These are phyloP conservation scores for Chaetomidium leptoderma DNA, from an alignment of 495 filamentous ascomycete species.

Conservation along the genomic window DNA sequence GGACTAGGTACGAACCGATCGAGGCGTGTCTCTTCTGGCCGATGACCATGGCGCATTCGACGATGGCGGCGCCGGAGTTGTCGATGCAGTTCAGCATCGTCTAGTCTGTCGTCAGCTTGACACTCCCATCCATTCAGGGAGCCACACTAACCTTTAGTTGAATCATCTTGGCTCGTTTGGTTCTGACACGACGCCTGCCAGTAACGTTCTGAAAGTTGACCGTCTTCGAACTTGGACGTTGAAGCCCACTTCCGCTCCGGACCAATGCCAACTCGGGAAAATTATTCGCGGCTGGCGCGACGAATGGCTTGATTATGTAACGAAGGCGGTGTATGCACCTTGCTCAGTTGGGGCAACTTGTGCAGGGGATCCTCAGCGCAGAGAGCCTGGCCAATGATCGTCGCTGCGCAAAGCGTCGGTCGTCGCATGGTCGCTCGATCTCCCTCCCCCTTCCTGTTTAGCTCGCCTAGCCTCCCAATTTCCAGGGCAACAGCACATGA, in stretches of 20 bases:
- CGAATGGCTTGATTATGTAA: conserved; percentile 24
- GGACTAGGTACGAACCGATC: conserved; percentile 63
- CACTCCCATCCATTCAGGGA: too few relatives aligned
- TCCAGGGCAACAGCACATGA: conserved; percentile 23
- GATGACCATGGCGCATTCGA: conserved; percentile 91
- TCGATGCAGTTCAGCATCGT: conserved; percentile 99
- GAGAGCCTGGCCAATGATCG: neutral
- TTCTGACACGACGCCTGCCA: conserved; percentile 16
- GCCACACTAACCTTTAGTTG: conserved; percentile 79
- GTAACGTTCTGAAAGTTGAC: conserved; percentile 2
- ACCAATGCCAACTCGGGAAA: conserved; percentile 21
- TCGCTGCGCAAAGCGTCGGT: conserved; percentile 17
- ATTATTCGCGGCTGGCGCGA: conserved; percentile 20
- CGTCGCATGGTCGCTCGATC: conserved; percentile 10
- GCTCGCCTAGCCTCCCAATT: conserved; percentile 34
- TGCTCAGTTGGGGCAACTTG: conserved; percentile 20
- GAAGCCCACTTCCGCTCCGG: conserved; percentile 10
- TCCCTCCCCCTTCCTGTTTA: conserved; percentile 8
- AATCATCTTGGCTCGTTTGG: conserved; percentile 69
- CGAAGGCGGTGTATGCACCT: conserved; percentile 7
- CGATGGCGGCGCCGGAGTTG: conserved; percentile 96
- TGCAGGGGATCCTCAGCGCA: conserved; percentile 15
- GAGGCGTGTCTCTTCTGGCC: conserved; percentile 85
- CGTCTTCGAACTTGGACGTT: neutral
- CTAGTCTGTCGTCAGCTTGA: conserved; percentile 45